Percentiles rank a stretch among this genome's conserved stretches.
Conservation (phyloP, 176 grass and related monocot genomes). For the Guadua angustifolia region DNA sequence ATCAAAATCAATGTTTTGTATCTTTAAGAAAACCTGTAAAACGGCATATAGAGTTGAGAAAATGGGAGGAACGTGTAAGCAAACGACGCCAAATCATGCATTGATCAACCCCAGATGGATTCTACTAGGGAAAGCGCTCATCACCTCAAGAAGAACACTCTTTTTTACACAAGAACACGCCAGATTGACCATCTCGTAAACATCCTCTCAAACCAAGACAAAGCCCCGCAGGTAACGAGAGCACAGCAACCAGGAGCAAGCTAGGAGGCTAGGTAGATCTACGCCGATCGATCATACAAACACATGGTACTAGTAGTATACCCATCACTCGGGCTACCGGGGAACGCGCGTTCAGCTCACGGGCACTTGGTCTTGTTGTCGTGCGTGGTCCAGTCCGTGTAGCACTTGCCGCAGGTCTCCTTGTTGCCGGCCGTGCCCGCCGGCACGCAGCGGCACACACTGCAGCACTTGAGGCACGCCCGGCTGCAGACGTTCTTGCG, state of each 20-base stretch:
- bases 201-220: neutral
- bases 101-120: neutral
- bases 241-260: neutral
- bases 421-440: slow-evolving; percentile 79
- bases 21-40: neutral
- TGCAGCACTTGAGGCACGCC: slow-evolving; percentile 87
- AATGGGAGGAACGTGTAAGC: neutral
- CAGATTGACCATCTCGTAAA: neutral
- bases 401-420: slow-evolving; percentile 92
- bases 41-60: neutral
- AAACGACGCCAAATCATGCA: neutral
- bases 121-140: neutral
- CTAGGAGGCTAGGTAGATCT: slow-evolving; percentile 12
- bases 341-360: slow-evolving; percentile 17
- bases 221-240: neutral
- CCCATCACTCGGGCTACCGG: neutral
- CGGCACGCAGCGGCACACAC: slow-evolving; percentile 82
- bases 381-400: slow-evolving; percentile 88
- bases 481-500: slow-evolving; percentile 74
- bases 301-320: neutral
- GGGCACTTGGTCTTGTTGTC: slow-evolving; percentile 94
- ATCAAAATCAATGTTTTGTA: neutral
- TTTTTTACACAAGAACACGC: slow-evolving; percentile 8
- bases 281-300: neutral
- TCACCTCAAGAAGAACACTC: neutral